Conservation (phyloP, 2,329 filamentous ascomycete genomes). For the Aureobasidium zeae region DNA sequence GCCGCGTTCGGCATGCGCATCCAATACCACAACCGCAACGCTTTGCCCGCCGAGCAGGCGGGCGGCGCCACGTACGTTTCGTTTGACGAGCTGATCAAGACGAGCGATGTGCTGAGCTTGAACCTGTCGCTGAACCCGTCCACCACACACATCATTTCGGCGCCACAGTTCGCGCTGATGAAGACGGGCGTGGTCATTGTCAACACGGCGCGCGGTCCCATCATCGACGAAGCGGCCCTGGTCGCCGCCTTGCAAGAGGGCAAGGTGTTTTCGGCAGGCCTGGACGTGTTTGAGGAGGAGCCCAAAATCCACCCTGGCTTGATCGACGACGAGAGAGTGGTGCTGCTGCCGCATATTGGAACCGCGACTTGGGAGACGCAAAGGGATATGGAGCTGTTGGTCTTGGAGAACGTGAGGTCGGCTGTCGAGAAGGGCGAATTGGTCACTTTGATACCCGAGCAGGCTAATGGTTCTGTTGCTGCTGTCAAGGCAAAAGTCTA, state of each 20-base stretch:
- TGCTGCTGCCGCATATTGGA: slow-evolving; percentile 52
- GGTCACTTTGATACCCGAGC: slow-evolving; percentile 53
- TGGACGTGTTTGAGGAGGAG: slow-evolving; percentile 52
- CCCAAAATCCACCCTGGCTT: slow-evolving; percentile 45
- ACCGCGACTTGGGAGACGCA: slow-evolving; percentile 53
- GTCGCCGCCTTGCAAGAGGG: slow-evolving; percentile 45
- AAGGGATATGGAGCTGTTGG: slow-evolving; percentile 52
- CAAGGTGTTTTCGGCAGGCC: slow-evolving; percentile 45
- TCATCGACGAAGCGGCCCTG: slow-evolving; percentile 49
- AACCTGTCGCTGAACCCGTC: slow-evolving; percentile 44
- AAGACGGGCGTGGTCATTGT: slow-evolving; percentile 49
- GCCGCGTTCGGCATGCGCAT: slow-evolving; percentile 48
- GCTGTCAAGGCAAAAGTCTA: too few relatives aligned
- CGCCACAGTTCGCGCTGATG: slow-evolving; percentile 43
- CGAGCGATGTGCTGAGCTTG: slow-evolving; percentile 46
- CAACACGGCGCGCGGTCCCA: slow-evolving; percentile 49
- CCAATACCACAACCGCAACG: slow-evolving; percentile 49
- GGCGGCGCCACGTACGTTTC: slow-evolving; percentile 44
- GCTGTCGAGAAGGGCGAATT: slow-evolving; percentile 49
- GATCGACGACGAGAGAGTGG: slow-evolving; percentile 41
- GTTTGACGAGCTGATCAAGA: slow-evolving; percentile 46
- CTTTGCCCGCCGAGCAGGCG: slow-evolving; percentile 33
- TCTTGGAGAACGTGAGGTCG: slow-evolving; percentile 48
- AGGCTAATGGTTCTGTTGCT: too few relatives aligned
- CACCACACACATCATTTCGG: slow-evolving; percentile 46